Conservation (phyloP, 2,329 filamentous ascomycete genomes). For the Xenoacremonium recifei region DNA sequence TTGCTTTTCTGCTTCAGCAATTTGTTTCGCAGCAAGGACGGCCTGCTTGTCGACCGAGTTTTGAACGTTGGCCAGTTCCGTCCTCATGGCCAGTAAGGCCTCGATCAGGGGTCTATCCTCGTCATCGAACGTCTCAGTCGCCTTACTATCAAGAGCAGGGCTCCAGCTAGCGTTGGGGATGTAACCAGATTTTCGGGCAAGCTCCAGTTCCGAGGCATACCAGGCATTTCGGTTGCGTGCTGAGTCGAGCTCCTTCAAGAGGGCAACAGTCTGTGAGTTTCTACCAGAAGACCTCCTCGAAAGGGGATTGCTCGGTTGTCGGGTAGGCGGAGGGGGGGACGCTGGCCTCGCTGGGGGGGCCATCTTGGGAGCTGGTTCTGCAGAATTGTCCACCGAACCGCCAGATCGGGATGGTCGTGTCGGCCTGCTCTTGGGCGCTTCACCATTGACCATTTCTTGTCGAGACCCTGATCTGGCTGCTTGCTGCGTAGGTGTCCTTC, state of each 20-base stretch:
- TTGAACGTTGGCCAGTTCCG: conserved; percentile 87
- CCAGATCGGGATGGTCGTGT: conserved; percentile 48
- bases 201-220: conserved; percentile 92
- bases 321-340: conserved; percentile 58
- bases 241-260: conserved; percentile 84
- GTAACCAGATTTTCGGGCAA: conserved; percentile 90
- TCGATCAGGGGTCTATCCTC: conserved; percentile 91
- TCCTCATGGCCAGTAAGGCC: conserved; percentile 86
- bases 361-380: conserved; percentile 52
- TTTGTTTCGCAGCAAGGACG: conserved; percentile 78
- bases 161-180: conserved; percentile 67
- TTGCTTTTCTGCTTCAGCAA: conserved; percentile 93
- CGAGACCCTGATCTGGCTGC: conserved; percentile 34
- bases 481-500: conserved; percentile 61
- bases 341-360: conserved; percentile 41
- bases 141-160: conserved; percentile 72
- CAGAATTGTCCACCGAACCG: conserved; percentile 66
- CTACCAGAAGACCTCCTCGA: conserved; percentile 58
- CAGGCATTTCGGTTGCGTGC: conserved; percentile 87
- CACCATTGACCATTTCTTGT: conserved; percentile 31
- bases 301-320: conserved; percentile 58
- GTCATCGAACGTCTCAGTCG: conserved; percentile 79
- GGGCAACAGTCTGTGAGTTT: conserved; percentile 66
- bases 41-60: conserved; percentile 86
- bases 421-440: conserved; percentile 33